Evolutionary conservation across 768 basidiomycete genomes (phyloP).

Genomic region (Hypholoma sublateritium): DNA sequence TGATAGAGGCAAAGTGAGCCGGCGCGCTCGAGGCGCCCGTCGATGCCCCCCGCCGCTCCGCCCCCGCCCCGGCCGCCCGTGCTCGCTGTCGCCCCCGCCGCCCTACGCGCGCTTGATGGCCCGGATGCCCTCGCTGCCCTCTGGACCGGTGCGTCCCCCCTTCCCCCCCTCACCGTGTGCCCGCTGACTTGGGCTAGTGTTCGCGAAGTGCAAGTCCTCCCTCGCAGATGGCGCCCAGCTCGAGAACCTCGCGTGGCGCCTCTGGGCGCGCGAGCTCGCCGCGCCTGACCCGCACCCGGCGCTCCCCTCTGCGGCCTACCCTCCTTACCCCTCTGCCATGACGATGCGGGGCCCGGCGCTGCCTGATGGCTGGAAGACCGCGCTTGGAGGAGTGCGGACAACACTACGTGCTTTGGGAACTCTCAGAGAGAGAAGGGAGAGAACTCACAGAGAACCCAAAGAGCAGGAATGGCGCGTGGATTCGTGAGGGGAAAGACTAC

Average conservation of each 20-base stretch:
- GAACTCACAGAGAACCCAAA: too few species aligned
- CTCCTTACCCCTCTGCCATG: neutral
- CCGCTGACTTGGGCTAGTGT: constrained; percentile 53
- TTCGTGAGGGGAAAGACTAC: too few species aligned
- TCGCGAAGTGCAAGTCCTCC: constrained; percentile 80
- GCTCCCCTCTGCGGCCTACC: too few species aligned
- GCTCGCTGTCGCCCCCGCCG: constrained; percentile 65
- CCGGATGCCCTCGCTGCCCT: constrained; percentile 64
- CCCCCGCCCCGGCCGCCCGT: constrained; percentile 49
- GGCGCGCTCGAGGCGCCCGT: neutral
- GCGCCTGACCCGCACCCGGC: too few species aligned
- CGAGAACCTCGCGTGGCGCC: constrained; percentile 87
- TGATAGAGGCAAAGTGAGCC: too few species aligned
- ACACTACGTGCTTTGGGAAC: too few species aligned
- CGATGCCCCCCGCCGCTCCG: neutral
- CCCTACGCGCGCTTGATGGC: constrained; percentile 66
- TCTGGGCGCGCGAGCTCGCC: constrained; percentile 71
- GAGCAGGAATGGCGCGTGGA: too few species aligned
- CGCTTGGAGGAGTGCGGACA: too few species aligned
- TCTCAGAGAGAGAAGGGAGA: too few species aligned
- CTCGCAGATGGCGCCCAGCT: constrained; percentile 78
- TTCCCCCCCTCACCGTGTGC: neutral
- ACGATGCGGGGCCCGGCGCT: too few species aligned
- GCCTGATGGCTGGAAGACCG: too few species aligned
- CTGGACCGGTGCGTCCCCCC: constrained; percentile 62